Evolutionary conservation across 768 basidiomycete genomes (phyloP).

Genomic region (Tubosaeta brunneosetosa): DNA sequence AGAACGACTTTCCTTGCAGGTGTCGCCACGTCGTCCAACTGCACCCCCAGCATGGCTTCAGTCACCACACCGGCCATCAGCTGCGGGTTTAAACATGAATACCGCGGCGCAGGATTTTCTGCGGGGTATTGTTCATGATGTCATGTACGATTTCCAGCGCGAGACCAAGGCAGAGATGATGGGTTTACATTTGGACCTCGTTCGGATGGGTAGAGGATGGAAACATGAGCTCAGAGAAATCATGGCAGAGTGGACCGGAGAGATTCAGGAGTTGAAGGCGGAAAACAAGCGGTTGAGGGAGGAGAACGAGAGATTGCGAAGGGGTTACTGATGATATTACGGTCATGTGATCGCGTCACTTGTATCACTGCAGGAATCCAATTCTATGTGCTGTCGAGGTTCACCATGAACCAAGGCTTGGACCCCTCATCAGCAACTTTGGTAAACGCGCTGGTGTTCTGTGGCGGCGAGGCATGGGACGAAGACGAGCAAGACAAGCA

Average conservation of each 20-base stretch:
- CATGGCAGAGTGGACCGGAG: constrained; percentile 59
- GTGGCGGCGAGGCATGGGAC: constrained; percentile 22
- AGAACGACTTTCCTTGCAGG: constrained; percentile 44
- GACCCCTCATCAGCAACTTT: constrained; percentile 11
- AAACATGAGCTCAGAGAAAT: constrained; percentile 56
- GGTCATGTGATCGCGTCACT: constrained; percentile 7
- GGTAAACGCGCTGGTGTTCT: constrained; percentile 28
- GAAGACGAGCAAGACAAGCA: constrained; percentile 14
- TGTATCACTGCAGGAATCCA: background rate
- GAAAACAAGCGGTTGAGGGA: constrained; percentile 54
- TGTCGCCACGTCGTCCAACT: constrained; percentile 50
- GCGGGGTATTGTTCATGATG: constrained; percentile 61
- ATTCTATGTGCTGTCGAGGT: too few relatives aligned
- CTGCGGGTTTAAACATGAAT: constrained; percentile 24
- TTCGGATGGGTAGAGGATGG: constrained; percentile 69
- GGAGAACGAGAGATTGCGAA: constrained; percentile 59
- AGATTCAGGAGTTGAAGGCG: constrained; percentile 42
- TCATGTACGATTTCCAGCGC: constrained; percentile 67
- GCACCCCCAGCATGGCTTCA: constrained; percentile 34
- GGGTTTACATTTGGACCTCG: constrained; percentile 68
- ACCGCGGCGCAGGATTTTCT: constrained; percentile 51
- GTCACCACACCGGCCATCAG: constrained; percentile 35
- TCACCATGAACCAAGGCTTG: constrained; percentile 6
- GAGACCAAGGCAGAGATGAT: constrained; percentile 70
- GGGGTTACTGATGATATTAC: constrained; percentile 30